Base-by-base conservation (phyloP, 768 basidiomycete genomes). In the Tricholoma sp. region DNA sequence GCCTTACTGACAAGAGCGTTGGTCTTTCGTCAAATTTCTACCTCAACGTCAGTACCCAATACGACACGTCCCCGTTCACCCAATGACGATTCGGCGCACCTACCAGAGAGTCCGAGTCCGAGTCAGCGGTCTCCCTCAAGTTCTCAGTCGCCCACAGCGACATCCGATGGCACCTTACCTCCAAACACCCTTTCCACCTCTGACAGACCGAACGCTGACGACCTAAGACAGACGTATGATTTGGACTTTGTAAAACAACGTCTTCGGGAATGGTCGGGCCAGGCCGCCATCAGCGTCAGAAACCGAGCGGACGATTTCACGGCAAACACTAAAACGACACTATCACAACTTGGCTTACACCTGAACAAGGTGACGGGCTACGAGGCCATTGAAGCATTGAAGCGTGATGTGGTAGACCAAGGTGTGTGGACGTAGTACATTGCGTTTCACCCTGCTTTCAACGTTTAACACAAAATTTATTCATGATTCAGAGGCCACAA, bases 331-430 rank as follows among this genome's bases (percentile, higher is more conserved):
- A 79, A 81, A 60, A 71, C 75, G 6, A 83, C 80, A 4, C 83
- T 96, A 63, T 85, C 86, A 43, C 79, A 85, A 63, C 78, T 96
- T 2, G 94, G 93, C 10, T 73, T 79, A 22, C 82, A 89, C 64
- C 74, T 98, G 57, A 98, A 95, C 67, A 84, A 82, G 58, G 83
- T 91, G 19, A 94, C 95, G 8, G 97, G 97, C 0, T 99, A 99
- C 64, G 88, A 89, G 61, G 85, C 86, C 64, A 95, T 97, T 39
- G 93, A 97, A 62, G 79, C 78, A 14, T 71, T 96, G 58, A 94
- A 95, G 71, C 73, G 74, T 60, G 79, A 78, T 45, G 94, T 97
- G 18, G 88, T 83, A 41, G 81, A 83, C 50, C 87, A 90, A 77
- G 96, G 97, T 95, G 67, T 59, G 55, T 34, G 49, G 24, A 27